phyloP scores from a whole-genome alignment of 805 yeast species.

The Zygosaccharomyces kombuchaensis region DNA sequence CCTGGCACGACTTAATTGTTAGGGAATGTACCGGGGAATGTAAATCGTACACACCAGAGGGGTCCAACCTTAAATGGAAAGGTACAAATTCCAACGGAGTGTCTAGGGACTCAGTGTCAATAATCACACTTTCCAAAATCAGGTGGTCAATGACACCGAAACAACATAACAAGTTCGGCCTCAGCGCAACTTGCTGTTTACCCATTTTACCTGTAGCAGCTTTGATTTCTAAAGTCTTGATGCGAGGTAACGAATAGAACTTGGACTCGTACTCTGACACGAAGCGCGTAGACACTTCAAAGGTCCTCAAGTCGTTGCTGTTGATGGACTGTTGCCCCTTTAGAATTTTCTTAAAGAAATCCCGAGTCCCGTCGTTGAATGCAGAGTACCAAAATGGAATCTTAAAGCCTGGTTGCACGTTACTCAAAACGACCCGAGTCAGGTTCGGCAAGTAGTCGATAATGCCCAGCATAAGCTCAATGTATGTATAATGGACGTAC shows the following conservation, averaged over 20 bases:
- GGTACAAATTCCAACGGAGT: constrained; percentile 36
- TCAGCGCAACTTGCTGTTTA: constrained; percentile 23
- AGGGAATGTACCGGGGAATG: constrained; percentile 38
- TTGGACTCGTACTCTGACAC: constrained; percentile 27
- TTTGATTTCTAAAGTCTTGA: constrained; percentile 26
- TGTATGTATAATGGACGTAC: constrained; percentile 32
- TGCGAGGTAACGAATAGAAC: constrained; percentile 27
- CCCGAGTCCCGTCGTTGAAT: constrained; percentile 33
- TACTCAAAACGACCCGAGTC: constrained; percentile 38
- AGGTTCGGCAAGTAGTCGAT: constrained; percentile 47
- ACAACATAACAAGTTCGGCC: constrained; percentile 44
- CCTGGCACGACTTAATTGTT: constrained; percentile 34
- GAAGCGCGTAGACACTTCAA: constrained; percentile 28
- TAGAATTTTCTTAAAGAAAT: constrained; percentile 32
- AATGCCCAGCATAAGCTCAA: constrained; percentile 39
- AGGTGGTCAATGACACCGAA: constrained; percentile 44
- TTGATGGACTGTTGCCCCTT: constrained; percentile 33
- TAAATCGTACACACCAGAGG: constrained; percentile 23
- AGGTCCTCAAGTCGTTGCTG: constrained; percentile 30
- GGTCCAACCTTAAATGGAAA: constrained; percentile 22
- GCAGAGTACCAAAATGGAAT: constrained; percentile 44
- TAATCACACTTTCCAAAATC: constrained; percentile 43
- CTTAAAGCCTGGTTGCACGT: constrained; percentile 50
- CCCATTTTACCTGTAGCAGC: constrained; percentile 16
- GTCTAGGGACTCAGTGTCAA: constrained; percentile 41